phyloP scores from a whole-genome alignment of 495 filamentous ascomycete species.

The Aspergillus avenaceus region DNA sequence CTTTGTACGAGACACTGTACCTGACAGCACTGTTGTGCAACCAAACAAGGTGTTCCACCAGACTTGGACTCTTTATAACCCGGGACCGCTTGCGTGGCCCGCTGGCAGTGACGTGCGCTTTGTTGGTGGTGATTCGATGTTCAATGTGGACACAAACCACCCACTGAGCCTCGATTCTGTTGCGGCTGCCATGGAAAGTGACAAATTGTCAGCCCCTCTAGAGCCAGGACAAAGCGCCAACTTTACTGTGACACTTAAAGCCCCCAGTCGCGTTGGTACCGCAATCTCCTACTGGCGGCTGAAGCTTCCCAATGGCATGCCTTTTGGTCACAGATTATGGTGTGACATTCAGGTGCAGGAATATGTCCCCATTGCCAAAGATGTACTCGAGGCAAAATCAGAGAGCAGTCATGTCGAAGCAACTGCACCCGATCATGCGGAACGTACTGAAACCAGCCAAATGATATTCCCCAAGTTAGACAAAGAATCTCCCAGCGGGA shows the following conservation, averaged over 20 bases:
- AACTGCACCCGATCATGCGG: background rate
- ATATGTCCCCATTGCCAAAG: constrained; percentile 5
- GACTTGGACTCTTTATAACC: constrained; percentile 88
- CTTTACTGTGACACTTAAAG: constrained; percentile 82
- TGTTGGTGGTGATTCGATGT: constrained; percentile 92
- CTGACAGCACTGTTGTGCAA: constrained; percentile 68
- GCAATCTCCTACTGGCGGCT: constrained; percentile 95
- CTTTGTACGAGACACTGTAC: constrained; percentile 73
- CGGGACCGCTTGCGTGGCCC: constrained; percentile 76
- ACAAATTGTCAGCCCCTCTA: constrained; percentile 64
- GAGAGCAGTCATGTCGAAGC: too few species aligned
- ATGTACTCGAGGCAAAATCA: background rate
- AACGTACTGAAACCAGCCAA: constrained; percentile 50
- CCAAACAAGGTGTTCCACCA: constrained; percentile 76
- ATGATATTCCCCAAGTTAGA: constrained; percentile 98
- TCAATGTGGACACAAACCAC: constrained; percentile 73
- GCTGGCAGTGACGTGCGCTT: constrained; percentile 86
- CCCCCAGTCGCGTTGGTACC: constrained; percentile 67
- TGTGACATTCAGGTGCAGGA: constrained; percentile 75
- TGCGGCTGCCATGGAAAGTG: constrained; percentile 72
- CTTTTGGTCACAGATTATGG: constrained; percentile 93
- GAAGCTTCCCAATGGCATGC: constrained; percentile 71
- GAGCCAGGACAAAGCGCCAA: constrained; percentile 66
- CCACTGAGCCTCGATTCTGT: constrained; percentile 70
- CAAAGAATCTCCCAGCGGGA: constrained; percentile 84